phyloP scores from a whole-genome alignment of 2,329 filamentous ascomycete genomes.

The Xylariales sp. region DNA sequence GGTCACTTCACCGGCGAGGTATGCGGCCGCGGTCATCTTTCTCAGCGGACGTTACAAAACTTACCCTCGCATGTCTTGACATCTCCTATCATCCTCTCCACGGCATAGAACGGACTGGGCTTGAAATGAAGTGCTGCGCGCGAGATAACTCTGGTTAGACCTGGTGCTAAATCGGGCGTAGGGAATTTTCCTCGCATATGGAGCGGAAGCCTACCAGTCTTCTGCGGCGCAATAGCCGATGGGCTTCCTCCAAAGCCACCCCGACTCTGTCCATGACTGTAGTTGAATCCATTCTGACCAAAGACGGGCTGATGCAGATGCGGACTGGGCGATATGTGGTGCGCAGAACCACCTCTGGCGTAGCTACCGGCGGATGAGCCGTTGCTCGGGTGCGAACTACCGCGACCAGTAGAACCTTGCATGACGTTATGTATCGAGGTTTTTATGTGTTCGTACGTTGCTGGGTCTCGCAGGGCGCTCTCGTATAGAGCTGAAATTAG shows the following conservation, averaged over 20 bases:
- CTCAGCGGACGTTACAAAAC: no score
- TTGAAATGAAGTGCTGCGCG: slow-evolving; percentile 42
- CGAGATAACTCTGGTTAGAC: neutral
- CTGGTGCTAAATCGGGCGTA: neutral
- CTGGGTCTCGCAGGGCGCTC: slow-evolving; percentile 14
- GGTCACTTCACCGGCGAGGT: no score
- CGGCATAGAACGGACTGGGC: slow-evolving; percentile 78
- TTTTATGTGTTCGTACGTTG: slow-evolving; percentile 14
- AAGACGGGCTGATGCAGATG: neutral
- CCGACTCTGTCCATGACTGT: neutral
- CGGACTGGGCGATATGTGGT: neutral
- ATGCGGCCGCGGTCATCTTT: no score
- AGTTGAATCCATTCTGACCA: slow-evolving; percentile 5
- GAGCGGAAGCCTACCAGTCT: slow-evolving; percentile 4
- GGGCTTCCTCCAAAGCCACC: neutral
- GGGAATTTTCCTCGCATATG: neutral
- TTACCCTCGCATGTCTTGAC: slow-evolving; percentile 69
- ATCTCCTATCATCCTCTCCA: slow-evolving; percentile 60
- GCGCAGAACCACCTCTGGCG: neutral
- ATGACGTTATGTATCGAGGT: slow-evolving; percentile 9
- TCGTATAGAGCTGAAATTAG: slow-evolving; percentile 18
- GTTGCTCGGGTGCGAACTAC: slow-evolving; percentile 4
- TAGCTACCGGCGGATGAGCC: slow-evolving; percentile 1
- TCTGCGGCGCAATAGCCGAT: slow-evolving; percentile 5
- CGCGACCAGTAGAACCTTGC: slow-evolving; percentile 5